Evolutionary conservation across 805 yeast species (phyloP).

Genomic region (Candida odintsovae): DNA sequence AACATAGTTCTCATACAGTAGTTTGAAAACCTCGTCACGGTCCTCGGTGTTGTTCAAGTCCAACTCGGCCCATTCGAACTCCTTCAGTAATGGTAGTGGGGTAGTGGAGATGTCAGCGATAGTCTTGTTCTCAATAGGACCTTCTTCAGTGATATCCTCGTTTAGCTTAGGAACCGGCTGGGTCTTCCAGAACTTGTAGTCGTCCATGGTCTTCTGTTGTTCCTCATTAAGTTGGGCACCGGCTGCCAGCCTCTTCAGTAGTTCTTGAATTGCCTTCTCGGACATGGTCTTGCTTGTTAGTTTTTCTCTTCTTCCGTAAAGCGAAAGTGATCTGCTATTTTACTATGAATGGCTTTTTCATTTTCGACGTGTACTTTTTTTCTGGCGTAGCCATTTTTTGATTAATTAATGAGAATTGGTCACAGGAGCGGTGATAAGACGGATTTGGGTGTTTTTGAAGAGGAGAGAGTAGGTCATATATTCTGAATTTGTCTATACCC

Average conservation of each 20-base stretch:
- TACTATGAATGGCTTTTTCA: too few relatives aligned
- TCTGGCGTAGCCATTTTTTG: too few relatives aligned
- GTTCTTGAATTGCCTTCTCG: constrained; percentile 48
- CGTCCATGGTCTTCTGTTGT: constrained; percentile 71
- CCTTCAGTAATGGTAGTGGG: constrained; percentile 62
- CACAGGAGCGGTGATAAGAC: too few relatives aligned
- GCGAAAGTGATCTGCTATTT: too few relatives aligned
- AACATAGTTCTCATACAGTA: constrained; percentile 85
- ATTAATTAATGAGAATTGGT: too few relatives aligned
- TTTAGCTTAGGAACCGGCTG: constrained; percentile 88
- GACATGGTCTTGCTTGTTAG: constrained; percentile 12
- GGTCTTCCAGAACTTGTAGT: constrained; percentile 95
- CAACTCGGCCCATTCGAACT: constrained; percentile 85
- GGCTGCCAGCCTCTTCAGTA: constrained; percentile 36
- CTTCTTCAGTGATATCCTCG: constrained; percentile 61
- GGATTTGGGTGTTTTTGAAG: too few relatives aligned
- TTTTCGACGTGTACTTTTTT: too few relatives aligned
- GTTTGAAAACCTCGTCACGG: constrained; percentile 69
- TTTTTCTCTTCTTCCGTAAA: too few relatives aligned
- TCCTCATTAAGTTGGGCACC: constrained; percentile 42
- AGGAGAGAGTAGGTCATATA: too few relatives aligned
- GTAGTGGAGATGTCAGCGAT: constrained; percentile 65
- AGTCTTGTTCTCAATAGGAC: constrained; percentile 75
- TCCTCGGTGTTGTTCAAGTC: constrained; percentile 54
- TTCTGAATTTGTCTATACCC: too few relatives aligned